phyloP scores from a whole-genome alignment of 257 asterid genomes.

The Marsdenia floribunda region DNA sequence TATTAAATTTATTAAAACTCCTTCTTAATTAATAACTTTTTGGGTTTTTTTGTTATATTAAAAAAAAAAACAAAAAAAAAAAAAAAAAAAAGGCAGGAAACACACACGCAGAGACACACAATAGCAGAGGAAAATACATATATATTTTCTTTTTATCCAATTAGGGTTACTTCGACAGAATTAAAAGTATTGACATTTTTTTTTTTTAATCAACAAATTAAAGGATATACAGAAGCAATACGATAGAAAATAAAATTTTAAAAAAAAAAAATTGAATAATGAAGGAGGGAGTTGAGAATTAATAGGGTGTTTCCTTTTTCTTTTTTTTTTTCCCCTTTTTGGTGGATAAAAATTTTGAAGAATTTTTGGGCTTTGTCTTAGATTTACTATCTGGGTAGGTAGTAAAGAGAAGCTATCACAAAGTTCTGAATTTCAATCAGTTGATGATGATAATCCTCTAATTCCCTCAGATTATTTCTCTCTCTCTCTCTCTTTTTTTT shows the following conservation, averaged over 20 bases:
- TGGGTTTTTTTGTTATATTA: neutral
- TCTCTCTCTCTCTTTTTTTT: no score
- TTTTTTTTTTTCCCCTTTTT: no score
- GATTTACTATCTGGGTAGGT: neutral
- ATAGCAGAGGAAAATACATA: neutral
- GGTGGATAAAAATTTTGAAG: neutral
- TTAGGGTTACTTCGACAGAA: neutral
- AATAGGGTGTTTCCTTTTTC: neutral
- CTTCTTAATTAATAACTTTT: neutral
- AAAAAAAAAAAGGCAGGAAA: no score
- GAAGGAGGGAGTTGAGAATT: neutral
- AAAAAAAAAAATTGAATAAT: neutral
- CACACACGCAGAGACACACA: neutral
- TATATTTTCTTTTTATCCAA: no score
- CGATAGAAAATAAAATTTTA: no score
- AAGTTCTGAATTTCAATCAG: neutral
- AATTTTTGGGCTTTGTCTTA: neutral
- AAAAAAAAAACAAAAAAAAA: no score
- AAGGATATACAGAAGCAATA: neutral
- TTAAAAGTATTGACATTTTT: neutral
- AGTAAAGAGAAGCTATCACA: neutral
- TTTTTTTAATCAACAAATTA: neutral
- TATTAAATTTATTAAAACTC: conserved; percentile 9
- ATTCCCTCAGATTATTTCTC: neutral
- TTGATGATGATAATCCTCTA: neutral